phyloP scores from a whole-genome alignment of 108 stramenopile genomes.

The Stephanodiscus triporus region DNA sequence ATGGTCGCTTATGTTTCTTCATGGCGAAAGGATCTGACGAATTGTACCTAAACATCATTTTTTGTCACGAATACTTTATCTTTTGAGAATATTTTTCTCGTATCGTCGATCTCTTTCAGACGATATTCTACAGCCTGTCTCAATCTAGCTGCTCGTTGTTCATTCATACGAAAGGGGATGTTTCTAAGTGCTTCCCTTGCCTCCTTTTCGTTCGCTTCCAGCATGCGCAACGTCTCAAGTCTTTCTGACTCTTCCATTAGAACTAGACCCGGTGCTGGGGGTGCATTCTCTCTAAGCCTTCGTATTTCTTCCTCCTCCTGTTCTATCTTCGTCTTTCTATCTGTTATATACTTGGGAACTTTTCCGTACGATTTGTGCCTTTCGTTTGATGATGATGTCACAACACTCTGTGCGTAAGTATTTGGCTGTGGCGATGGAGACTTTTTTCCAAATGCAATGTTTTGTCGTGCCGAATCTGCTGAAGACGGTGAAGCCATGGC shows the following conservation, averaged over 20 bases:
- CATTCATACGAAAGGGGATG: conserved; percentile 53
- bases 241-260: conserved; percentile 43
- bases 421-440: background rate
- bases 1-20: background rate
- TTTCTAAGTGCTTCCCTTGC: conserved; percentile 32
- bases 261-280: conserved; percentile 46
- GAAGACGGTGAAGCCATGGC: background rate
- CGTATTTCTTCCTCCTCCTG: conserved; percentile 35
- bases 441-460: conserved; percentile 35
- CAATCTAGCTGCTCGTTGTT: conserved; percentile 30
- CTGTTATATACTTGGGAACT: conserved; percentile 39
- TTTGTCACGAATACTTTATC: conserved; percentile 38
- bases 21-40: background rate
- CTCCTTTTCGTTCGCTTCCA: conserved; percentile 47
- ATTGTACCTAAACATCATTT: conserved; percentile 9
- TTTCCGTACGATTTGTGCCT: conserved; percentile 51
- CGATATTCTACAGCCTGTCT: conserved; percentile 42
- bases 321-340: conserved; percentile 42
- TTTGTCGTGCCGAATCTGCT: background rate
- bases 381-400: background rate
- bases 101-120: conserved; percentile 53
- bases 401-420: conserved; percentile 7
- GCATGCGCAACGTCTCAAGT: conserved; percentile 37
- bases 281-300: conserved; percentile 22
- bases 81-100: conserved; percentile 45